Base-by-base conservation (phyloP, 1,139 yeast genomes). In the Meyerozyma sp. region DNA sequence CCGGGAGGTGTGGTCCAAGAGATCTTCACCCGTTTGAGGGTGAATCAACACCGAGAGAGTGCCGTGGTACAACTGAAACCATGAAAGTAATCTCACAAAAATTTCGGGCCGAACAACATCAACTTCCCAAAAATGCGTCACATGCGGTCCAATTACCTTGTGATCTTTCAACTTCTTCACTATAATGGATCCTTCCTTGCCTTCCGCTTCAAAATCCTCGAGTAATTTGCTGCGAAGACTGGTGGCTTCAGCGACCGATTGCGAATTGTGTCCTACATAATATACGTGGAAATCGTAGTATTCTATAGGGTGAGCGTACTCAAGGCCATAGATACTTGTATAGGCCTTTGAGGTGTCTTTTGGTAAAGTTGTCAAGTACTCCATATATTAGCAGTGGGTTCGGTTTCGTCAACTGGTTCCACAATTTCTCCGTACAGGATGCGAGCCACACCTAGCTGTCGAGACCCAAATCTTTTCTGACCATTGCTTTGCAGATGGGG, bases 401-500 rank as follows among this genome's bases (percentile, higher is more conserved):
- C 23, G 6, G 5, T 21, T 21, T 21, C 3, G 7, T 13, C n/a
- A 16, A 14, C 16, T 2, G 11, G 21, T 32, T 32, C 32, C n/a
- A 28, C 14, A 28, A n/a, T 13, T 28, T 13, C 32, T 28, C 5
- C 32, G 32, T 28, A 28, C 32, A 28, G 32, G 32, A 28, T 28
- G 32, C 13, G 14, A 28, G 32, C 32, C 32, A 28, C 32, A 28
- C 3, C 14, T 28, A n/a, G 14, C 32, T 21, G 7, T 34, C 28
- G 21, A 42, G 32, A 27, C 52, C 56, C 40, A 69, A 57, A 50
- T 70, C 75, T 46, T 65, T 68, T 46, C 56, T 60, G 9, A 69
- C 72, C 64, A 68, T 58, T 2, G 65, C 49, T 42, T 52, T 58
- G 49, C 74, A 68, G 41, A 69, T 69, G n/a, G 75, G 74, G 51